Evolutionary conservation across 116 monocot genomes (phyloP).

Genomic region (Thalassia testudinum): DNA sequence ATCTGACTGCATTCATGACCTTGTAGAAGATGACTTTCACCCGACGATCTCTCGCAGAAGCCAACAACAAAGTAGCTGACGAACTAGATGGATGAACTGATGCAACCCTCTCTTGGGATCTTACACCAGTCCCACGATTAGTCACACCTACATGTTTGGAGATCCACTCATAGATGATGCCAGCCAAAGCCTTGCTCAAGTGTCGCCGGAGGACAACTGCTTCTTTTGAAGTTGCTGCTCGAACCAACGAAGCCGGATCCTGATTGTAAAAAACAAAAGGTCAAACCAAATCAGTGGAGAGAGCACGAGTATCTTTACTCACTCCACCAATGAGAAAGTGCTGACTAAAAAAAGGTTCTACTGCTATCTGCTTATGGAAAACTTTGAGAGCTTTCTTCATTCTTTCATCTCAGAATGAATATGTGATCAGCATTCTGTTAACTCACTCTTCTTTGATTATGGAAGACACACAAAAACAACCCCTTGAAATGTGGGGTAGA

Average conservation of each 20-base stretch:
- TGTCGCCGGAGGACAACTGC: slow-evolving; percentile 18
- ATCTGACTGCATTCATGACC: slow-evolving; percentile 10
- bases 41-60: slow-evolving; percentile 17
- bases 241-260: slow-evolving; percentile 30
- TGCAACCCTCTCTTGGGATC: neutral
- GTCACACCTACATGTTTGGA: slow-evolving; percentile 1
- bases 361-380: too few relatives aligned
- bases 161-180: slow-evolving; percentile 27
- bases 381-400: too few relatives aligned
- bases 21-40: slow-evolving; percentile 29
- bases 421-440: too few relatives aligned
- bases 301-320: too few relatives aligned
- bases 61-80: neutral
- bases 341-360: too few relatives aligned
- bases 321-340: too few relatives aligned
- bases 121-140: neutral
- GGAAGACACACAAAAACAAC: too few relatives aligned
- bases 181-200: slow-evolving; percentile 17
- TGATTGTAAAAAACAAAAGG: slow-evolving; percentile 10
- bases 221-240: slow-evolving; percentile 25
- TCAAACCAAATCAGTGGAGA: too few relatives aligned
- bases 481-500: too few relatives aligned
- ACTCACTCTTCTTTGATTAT: too few relatives aligned
- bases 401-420: too few relatives aligned
- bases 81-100: neutral